Conservation (phyloP, 2,329 filamentous ascomycete species). For the Amauroascus verrucosus region DNA sequence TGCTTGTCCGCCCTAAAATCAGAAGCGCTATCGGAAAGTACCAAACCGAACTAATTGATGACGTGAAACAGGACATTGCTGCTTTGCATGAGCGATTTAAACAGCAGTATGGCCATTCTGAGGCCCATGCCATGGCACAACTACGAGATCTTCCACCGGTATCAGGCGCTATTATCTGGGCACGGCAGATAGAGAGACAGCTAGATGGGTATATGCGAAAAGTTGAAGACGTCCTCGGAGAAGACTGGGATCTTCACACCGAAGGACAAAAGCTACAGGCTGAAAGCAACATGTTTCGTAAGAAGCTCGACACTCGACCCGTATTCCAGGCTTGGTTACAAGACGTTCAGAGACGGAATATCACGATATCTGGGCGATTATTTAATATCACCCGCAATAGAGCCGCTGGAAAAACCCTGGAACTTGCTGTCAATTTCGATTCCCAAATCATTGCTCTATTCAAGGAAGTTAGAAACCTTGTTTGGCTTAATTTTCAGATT, state of each 20-base stretch:
- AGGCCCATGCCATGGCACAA: constrained; percentile 96
- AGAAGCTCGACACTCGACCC: constrained; percentile 86
- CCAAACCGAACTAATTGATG: constrained; percentile 94
- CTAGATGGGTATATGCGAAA: constrained; percentile 96
- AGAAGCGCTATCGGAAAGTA: constrained; percentile 96
- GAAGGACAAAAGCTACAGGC: constrained; percentile 89
- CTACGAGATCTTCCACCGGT: constrained; percentile 91
- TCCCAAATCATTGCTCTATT: constrained; percentile 94
- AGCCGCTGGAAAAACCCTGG: constrained; percentile 78
- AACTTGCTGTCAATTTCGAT: constrained; percentile 92
- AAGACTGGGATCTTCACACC: constrained; percentile 86
- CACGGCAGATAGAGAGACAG: constrained; percentile 90
- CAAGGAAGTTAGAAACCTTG: constrained; percentile 93
- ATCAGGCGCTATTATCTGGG: constrained; percentile 95
- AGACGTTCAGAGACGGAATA: constrained; percentile 77
- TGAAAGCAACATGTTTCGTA: constrained; percentile 86
- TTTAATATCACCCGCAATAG: constrained; percentile 84
- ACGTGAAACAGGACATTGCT: constrained; percentile 92
- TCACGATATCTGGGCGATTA: constrained; percentile 82
- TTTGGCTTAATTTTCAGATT: constrained; percentile 89
- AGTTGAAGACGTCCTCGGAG: constrained; percentile 93
- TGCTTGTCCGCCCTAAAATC: constrained; percentile 98
- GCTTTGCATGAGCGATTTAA: constrained; percentile 94
- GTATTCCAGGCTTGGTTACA: constrained; percentile 95
- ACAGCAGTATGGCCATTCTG: constrained; percentile 95